These are phyloP conservation scores for Lepidium africanum DNA, from an alignment of 345 rosid genomes.

Conservation along the genomic window DNA sequence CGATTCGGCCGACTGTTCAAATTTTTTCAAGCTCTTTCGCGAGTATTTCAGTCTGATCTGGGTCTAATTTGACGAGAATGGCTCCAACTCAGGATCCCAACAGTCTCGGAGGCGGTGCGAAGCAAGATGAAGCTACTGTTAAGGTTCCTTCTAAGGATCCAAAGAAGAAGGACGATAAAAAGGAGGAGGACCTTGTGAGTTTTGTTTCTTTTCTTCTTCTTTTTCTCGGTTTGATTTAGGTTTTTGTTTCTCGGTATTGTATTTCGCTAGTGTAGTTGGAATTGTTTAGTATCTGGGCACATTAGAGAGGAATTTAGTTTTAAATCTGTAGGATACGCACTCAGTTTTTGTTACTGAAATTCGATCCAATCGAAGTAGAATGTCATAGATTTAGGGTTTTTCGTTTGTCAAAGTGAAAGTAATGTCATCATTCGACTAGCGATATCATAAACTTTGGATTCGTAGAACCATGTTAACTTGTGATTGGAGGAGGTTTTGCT, in stretches of 20 bases:
- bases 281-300: background rate
- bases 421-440: background rate
- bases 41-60: background rate
- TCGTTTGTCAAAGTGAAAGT: background rate
- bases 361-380: background rate
- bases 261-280: background rate
- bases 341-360: background rate
- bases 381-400: background rate
- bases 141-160: slow-evolving; percentile 77
- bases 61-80: background rate
- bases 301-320: background rate
- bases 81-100: slow-evolving; percentile 51
- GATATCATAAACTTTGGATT: background rate
- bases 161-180: slow-evolving; percentile 87
- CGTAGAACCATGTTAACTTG: background rate
- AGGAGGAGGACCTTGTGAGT: slow-evolving; percentile 79
- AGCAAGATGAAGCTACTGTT: slow-evolving; percentile 41
- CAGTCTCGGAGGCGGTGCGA: slow-evolving; percentile 35
- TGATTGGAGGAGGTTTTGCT: background rate
- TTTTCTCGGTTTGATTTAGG: background rate
- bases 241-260: background rate
- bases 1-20: background rate
- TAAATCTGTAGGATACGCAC: background rate
- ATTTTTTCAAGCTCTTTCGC: background rate
- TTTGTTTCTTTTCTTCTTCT: background rate